Evolutionary conservation across 441 rosid species (phyloP), one percentile per base, ranked within the genome.

Genomic region (Rhodomyrtus psidioides): DNA sequence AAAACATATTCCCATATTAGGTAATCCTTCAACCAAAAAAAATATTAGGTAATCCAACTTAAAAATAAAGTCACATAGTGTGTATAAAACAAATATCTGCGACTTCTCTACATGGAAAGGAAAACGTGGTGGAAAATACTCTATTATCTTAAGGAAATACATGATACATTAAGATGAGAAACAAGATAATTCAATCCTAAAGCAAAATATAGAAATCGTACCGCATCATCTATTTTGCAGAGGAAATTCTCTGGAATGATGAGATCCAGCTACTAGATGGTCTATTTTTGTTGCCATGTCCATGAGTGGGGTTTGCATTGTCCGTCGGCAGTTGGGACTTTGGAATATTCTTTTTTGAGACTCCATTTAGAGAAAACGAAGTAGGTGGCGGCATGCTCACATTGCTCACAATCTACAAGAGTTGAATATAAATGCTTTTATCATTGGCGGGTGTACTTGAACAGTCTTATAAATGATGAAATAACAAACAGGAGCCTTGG

Each of bases 181-280:
- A 88, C 88, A 91, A 87, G 59, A 84, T 75, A 79, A 85, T 87
- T 85, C n/a, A 12, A 53, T 82, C n/a, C 46, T 53, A 82, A 53
- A 82, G 83, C 1, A 65, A 65, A 53, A 53, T 27, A 54, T 82
- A 44, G 59, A 51, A 12, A 59, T 85, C 84, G 88, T 92, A 93
- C 94, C 91, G 53, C 87, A 84, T 53, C 62, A 85, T 89, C 95
- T 93, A 95, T 89, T 96, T 96, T 21, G 93, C 92, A 62, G 95
- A 93, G 84, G 94, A 93, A 88, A 93, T 85, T 70, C 94, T 93
- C 84, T 91, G 97, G 90, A 95, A 91, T 84, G 99, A 92, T 44
- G 96, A 91, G 87, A 94, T 93, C 96, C 95, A 94, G 90, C 94
- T 91, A 84, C 89, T 90, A 59, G 96, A 92, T 85, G 94, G 92